Conservation (phyloP, 176 grass and related monocot genomes). For the Eragrostis nindensis region DNA sequence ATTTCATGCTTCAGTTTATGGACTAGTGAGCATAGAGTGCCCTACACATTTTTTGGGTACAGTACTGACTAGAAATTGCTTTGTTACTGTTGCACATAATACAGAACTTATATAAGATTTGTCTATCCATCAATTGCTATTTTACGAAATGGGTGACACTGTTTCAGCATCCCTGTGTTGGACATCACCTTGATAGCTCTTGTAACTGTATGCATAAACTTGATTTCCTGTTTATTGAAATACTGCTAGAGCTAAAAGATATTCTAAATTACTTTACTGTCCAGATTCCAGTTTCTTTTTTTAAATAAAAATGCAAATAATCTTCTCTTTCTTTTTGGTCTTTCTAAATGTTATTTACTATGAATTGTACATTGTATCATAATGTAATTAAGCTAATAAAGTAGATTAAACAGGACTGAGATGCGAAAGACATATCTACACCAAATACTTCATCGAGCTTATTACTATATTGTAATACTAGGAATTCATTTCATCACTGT, state of each 20-base stretch:
- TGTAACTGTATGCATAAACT: neutral
- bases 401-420: neutral
- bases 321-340: neutral
- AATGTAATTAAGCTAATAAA: neutral
- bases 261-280: neutral
- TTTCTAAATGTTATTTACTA: neutral
- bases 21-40: neutral
- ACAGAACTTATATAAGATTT: neutral
- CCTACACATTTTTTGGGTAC: neutral
- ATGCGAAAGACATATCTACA: neutral
- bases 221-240: conserved; percentile 13
- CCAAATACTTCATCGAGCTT: neutral
- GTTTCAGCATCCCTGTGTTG: neutral
- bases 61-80: neutral
- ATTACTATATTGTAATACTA: neutral
- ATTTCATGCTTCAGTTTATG: neutral
- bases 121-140: neutral
- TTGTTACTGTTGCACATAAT: neutral
- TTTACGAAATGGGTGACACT: neutral
- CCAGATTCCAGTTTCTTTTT: no score
- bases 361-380: neutral
- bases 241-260: neutral
- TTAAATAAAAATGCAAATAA: neutral
- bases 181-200: neutral
- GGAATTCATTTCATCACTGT: neutral